Base-by-base conservation (phyloP, 2,329 filamentous ascomycete genomes). In the Lachnellula arida region DNA sequence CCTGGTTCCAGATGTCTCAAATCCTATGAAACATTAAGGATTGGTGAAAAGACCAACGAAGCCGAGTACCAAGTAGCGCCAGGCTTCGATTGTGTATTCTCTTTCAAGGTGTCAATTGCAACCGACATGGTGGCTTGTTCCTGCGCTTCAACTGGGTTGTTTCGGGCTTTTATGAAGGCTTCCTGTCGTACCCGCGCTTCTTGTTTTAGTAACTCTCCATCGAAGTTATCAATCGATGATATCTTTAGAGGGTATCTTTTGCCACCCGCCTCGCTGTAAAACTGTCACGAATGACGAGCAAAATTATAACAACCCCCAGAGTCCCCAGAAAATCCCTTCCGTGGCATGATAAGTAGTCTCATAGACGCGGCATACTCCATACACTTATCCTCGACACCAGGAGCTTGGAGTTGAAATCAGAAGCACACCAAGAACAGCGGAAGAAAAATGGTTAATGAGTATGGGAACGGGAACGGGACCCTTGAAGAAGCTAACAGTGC, bases 61-160 rank as follows among this genome's bases (percentile, higher is more conserved):
- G 3, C 70, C 46, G n/a, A 79, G 74, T 56, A 77, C 35, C 5
- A 6, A 12, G 35, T 7, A 39, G 35, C 35, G 35, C 11, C 35
- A n/a, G 35, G 35, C 35, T n/a, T 39, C 15, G 15, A n/a, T 6
- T 39, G 1, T 39, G 11, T 14, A 39, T 39, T 39, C 12, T 39
- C 35, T n/a, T 39, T 5, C 35, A 5, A 39, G 35, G 35, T 14
- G 11, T 12, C 35, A 39, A 39, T 39, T 39, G 11, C 35, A n/a
- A 14, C 35, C 14, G 4, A 4, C 3, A 15, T 39, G 35, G 15
- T 12, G 25, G 7, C 7, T 25, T 25, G 25, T 25, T 25, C 25
- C 5, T 5, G 35, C 12, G 3, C 40, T 43, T 43, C 5, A 3
- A 5, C n/a, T 43, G 35, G 12, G 8, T 39, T 7, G 35, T 39